These are phyloP conservation scores for Colletotrichum endophyticum DNA, from an alignment of 2,329 filamentous ascomycete species.

Conservation along the genomic window DNA sequence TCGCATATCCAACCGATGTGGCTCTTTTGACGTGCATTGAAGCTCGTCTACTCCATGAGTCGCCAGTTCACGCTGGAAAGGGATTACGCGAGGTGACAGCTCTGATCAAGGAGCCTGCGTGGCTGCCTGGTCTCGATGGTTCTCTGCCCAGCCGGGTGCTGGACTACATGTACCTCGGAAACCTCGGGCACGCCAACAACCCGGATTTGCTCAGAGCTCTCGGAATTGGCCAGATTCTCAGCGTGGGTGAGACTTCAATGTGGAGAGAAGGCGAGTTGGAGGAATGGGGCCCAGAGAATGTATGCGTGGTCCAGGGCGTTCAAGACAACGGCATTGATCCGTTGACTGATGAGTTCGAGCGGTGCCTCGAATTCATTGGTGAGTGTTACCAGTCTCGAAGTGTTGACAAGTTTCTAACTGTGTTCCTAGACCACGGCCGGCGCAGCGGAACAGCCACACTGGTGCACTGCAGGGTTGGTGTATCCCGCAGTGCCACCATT, in stretches of 20 bases:
- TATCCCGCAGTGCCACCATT: constrained; percentile 94
- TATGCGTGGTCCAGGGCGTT: constrained; percentile 82
- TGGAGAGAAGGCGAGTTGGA: constrained; percentile 78
- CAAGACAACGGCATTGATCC: constrained; percentile 98
- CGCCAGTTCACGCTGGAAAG: constrained; percentile 59
- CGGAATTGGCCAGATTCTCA: constrained; percentile 87
- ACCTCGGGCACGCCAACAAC: constrained; percentile 92
- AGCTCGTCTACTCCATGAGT: constrained; percentile 74
- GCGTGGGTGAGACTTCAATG: constrained; percentile 85
- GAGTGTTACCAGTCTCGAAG: constrained; percentile 37
- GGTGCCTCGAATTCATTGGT: constrained; percentile 94
- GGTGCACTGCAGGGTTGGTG: constrained; percentile 95
- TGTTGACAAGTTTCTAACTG: constrained; percentile 1
- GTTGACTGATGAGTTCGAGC: constrained; percentile 81
- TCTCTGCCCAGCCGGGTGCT: constrained; percentile 88
- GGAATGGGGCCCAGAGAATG: constrained; percentile 77
- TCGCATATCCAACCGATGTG: constrained; percentile 92
- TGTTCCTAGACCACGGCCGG: constrained; percentile 73
- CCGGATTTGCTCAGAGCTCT: constrained; percentile 79
- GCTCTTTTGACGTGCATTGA: constrained; percentile 79
- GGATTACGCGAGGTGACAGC: constrained; percentile 57
- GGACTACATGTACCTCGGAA: constrained; percentile 96
- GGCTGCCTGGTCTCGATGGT: constrained; percentile 85
- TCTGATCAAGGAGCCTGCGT: constrained; percentile 70
- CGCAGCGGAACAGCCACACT: constrained; percentile 81